Evolutionary conservation across 2,329 filamentous ascomycete genomes (phyloP).

Genomic region (Ascochyta lentis): DNA sequence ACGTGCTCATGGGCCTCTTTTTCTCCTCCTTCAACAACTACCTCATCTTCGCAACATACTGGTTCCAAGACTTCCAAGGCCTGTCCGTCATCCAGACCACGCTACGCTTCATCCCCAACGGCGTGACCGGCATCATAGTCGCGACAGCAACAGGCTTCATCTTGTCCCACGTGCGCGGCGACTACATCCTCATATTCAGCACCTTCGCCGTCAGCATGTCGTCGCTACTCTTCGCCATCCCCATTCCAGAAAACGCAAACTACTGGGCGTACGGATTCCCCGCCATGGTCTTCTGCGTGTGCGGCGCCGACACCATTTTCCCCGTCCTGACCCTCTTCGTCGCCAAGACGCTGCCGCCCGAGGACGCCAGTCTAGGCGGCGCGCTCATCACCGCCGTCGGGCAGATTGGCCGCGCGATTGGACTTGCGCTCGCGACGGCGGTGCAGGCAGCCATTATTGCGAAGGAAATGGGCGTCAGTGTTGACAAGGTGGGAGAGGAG

Average conservation of each 20-base stretch:
- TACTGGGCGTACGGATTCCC: conserved; percentile 73
- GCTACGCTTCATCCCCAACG: conserved; percentile 71
- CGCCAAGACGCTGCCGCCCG: conserved; percentile 65
- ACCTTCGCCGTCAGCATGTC: conserved; percentile 63
- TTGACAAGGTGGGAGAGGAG: conserved; percentile 36
- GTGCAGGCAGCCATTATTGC: conserved; percentile 65
- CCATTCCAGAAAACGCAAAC: conserved; percentile 64
- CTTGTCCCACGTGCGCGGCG: conserved; percentile 61
- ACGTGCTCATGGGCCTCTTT: conserved; percentile 71
- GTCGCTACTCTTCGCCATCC: conserved; percentile 67
- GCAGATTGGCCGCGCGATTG: conserved; percentile 70
- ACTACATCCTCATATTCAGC: conserved; percentile 64
- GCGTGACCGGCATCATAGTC: conserved; percentile 65
- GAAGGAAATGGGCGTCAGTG: conserved; percentile 31
- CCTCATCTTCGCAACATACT: conserved; percentile 72
- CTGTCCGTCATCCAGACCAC: conserved; percentile 70
- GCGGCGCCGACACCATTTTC: conserved; percentile 72
- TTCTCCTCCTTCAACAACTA: conserved; percentile 73
- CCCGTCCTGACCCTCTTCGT: conserved; percentile 71
- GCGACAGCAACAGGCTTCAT: conserved; percentile 57
- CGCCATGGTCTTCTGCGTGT: conserved; percentile 69
- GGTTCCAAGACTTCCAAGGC: conserved; percentile 71
- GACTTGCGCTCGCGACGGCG: conserved; percentile 69
- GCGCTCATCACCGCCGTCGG: conserved; percentile 72
- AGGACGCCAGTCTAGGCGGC: conserved; percentile 72